A percentile compares a stretch with the other conserved stretches of the same genome.
Evolutionary conservation across 2,329 filamentous ascomycete genomes (phyloP).

Genomic region (Fusarium sp.): DNA sequence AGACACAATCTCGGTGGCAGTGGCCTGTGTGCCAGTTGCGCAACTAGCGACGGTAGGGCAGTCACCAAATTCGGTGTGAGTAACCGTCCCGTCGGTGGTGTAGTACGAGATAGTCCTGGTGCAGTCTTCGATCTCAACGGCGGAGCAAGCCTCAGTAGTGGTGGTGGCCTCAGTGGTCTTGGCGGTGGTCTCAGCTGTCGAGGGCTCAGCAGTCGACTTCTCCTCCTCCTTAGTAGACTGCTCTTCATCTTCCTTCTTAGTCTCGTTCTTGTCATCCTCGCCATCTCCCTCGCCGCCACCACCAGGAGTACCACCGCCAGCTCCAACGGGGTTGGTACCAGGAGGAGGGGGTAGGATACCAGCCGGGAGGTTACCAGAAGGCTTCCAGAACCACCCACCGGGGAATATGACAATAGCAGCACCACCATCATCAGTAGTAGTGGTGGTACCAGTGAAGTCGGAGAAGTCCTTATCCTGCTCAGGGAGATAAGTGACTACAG

Average conservation of each 20-base stretch:
- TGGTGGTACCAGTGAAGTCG: constrained; percentile 7
- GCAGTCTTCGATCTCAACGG: constrained; percentile 8
- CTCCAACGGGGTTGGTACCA: not conserved
- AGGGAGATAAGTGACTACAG: constrained; percentile 3
- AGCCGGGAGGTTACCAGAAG: not conserved
- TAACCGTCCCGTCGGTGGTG: not conserved
- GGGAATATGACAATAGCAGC: constrained; percentile 8
- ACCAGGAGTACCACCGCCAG: not conserved
- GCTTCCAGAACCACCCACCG: constrained; percentile 17
- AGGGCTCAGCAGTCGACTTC: not conserved
- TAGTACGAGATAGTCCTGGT: constrained; percentile 9
- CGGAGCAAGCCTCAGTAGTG: constrained; percentile 1
- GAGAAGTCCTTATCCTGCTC: constrained; percentile 12
- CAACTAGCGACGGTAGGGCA: constrained; percentile 9
- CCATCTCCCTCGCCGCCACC: not conserved
- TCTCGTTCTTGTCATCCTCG: not conserved
- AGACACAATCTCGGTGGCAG: not conserved
- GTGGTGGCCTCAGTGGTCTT: constrained; percentile 10
- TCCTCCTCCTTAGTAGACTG: not conserved
- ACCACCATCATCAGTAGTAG: constrained; percentile 8
- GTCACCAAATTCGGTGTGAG: constrained; percentile 6
- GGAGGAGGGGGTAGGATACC: not conserved
- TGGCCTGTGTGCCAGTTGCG: constrained; percentile 10
- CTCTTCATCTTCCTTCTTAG: not conserved
- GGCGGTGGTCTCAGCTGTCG: not conserved